Conservation (phyloP, 257 asterid genomes). For the Henckelia pumila region DNA sequence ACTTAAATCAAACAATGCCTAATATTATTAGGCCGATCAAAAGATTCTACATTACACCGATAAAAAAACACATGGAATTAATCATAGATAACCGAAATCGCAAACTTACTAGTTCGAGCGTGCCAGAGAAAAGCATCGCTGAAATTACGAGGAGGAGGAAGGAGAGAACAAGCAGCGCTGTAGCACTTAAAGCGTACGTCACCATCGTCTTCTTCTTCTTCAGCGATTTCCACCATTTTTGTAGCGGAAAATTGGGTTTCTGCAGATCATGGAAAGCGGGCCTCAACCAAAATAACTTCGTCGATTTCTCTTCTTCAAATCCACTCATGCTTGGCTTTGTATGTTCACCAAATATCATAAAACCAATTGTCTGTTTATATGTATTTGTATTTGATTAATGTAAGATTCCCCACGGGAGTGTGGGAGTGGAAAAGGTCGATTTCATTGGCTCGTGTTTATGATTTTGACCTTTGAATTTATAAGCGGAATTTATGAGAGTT, state of each 20-base stretch:
- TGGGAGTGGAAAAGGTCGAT: neutral
- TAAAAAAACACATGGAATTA: too few species aligned
- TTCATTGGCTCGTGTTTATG: neutral
- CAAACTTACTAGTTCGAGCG: constrained; percentile 48
- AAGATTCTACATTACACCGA: too few species aligned
- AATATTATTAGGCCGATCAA: too few species aligned
- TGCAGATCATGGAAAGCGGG: constrained; percentile 32
- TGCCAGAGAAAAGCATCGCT: constrained; percentile 29
- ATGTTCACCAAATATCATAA: neutral
- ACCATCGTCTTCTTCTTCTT: constrained; percentile 29
- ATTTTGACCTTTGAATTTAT: neutral
- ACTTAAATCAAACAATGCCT: too few species aligned
- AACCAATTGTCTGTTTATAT: too few species aligned
- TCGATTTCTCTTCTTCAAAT: constrained; percentile 40
- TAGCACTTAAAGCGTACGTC: constrained; percentile 10
- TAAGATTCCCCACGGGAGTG: too few species aligned
- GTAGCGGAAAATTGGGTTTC: constrained; percentile 22
- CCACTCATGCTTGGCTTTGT: constrained; percentile 33
- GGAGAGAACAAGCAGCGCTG: constrained; percentile 24
- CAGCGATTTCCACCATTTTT: constrained; percentile 31
- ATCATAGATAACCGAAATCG: too few species aligned
- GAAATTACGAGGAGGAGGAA: constrained; percentile 37
- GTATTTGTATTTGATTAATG: too few species aligned
- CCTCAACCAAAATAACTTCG: constrained; percentile 53
- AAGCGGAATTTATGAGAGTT: neutral